Percentiles rank a stretch among this genome's conserved stretches.
Conservation (phyloP, 2,329 filamentous ascomycete genomes). For the Alternaria gaisen region DNA sequence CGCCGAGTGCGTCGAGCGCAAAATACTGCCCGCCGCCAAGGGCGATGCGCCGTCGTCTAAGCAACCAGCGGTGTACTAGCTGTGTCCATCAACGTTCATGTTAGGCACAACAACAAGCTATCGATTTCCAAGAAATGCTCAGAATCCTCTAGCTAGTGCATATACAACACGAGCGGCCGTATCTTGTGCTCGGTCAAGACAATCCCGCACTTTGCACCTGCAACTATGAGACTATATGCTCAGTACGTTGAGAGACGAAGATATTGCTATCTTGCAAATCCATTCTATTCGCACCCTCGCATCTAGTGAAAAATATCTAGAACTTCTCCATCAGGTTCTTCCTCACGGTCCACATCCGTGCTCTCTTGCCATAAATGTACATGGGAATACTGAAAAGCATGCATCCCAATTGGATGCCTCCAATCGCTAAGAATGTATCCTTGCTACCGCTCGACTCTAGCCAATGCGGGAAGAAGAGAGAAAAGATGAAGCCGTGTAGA, state of each 20-base stretch:
- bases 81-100: neutral
- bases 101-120: neutral
- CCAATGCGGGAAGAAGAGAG: slow-evolving; percentile 77
- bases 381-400: slow-evolving; percentile 83
- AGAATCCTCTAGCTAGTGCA: neutral
- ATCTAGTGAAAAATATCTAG: slow-evolving; percentile 34
- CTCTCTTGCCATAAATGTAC: slow-evolving; percentile 92
- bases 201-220: neutral
- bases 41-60: slow-evolving; percentile 15
- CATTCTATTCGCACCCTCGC: neutral
- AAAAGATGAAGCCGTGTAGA: slow-evolving; percentile 87
- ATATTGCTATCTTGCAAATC: neutral
- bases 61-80: slow-evolving; percentile 19
- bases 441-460: slow-evolving; percentile 77
- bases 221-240: neutral
- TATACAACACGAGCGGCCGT: neutral
- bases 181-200: neutral
- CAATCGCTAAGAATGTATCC: slow-evolving; percentile 81
- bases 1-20: slow-evolving; percentile 39
- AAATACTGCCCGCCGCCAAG: slow-evolving; percentile 29
- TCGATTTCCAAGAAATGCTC: neutral
- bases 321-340: slow-evolving; percentile 87
- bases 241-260: neutral
- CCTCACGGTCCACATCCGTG: slow-evolving; percentile 91
- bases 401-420: slow-evolving; percentile 82